Evolutionary conservation across 805 yeast genomes (phyloP), one percentile per base, ranked within the genome.

Genomic region (Candida pseudoglaebosa): DNA sequence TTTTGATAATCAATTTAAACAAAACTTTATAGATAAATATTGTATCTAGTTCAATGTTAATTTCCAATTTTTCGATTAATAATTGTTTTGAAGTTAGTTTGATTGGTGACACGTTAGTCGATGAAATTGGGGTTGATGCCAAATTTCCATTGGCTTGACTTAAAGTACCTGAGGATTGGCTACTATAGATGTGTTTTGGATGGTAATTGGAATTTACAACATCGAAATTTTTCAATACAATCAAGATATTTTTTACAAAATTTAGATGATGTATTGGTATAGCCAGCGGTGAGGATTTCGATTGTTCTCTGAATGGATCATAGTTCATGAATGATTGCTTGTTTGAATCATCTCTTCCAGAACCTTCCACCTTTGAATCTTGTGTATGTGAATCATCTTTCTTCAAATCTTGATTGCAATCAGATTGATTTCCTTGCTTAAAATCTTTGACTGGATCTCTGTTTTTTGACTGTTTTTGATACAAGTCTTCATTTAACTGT

Each of bases 11-110:
- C 28, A 68, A 43, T 44, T 57, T 51, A 20, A 67, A 46, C 34
- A 63, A 49, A 33, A 59, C 59, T 44, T 62, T 66, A 49, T 56
- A 61, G 6, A 64, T 62, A 45, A 68, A 69, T 30, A 68, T 46
- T 15, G 52, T 57, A 45, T 69, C 74, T 36, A 69, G 53, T 20
- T 55, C 48, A 32, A 68, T 67, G 40, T 67, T 69, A 34, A 68
- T 64, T 43, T 69, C 74, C 30, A 69, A 51, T 48, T 68, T 69
- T 41, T 69, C 74, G 16, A 69, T 66, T 28, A 65, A 54, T 30
- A 69, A 54, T 39, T 69, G 74, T 28, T 58, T 56, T 13, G 72
- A 62, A 39, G 56, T 65, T 38, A 68, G 48, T 42, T 59, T 57
- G 33, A 67, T 66, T 12, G 74, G 74, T 13, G 71, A 65, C 14